Conservation (phyloP, 2,329 filamentous ascomycete genomes). For the Alternaria alternata region DNA sequence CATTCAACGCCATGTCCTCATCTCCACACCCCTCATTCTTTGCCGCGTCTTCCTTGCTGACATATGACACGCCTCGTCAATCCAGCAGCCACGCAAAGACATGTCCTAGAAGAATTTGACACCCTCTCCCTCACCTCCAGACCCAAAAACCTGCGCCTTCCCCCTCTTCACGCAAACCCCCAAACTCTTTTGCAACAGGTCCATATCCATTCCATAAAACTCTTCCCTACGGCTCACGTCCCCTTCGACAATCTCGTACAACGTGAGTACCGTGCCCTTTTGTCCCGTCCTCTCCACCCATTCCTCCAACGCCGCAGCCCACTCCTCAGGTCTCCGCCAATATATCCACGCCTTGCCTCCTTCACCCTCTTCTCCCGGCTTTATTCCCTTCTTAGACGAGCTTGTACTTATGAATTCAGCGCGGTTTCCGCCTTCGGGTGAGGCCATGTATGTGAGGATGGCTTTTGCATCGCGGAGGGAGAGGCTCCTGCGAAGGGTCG, state of each 20-base stretch:
- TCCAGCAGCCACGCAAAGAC: not conserved
- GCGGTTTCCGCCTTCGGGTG: slow-evolving; percentile 60
- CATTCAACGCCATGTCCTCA: not conserved
- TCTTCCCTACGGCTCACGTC: slow-evolving; percentile 75
- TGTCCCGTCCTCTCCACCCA: slow-evolving; percentile 90
- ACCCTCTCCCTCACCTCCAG: slow-evolving; percentile 74
- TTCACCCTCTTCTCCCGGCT: slow-evolving; percentile 39
- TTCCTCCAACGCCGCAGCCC: slow-evolving; percentile 78
- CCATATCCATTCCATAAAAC: slow-evolving; percentile 86
- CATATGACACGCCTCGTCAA: too few relatives aligned
- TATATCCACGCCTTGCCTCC: slow-evolving; percentile 70
- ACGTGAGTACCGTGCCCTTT: slow-evolving; percentile 85
- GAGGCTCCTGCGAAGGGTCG: slow-evolving; percentile 54
- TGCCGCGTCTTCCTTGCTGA: not conserved
- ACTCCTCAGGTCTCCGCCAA: slow-evolving; percentile 89
- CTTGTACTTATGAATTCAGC: slow-evolving; percentile 68
- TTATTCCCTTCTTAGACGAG: slow-evolving; percentile 21
- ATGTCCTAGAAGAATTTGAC: slow-evolving; percentile 82
- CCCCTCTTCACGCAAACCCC: slow-evolving; percentile 85
- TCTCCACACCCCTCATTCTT: not conserved
- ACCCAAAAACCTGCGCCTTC: slow-evolving; percentile 92
- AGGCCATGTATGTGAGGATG: slow-evolving; percentile 65
- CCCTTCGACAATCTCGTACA: slow-evolving; percentile 92
- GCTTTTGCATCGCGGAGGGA: slow-evolving; percentile 61
- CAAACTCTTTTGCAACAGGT: slow-evolving; percentile 80